Evolutionary conservation across 371 early-diverging fungal species (phyloP).

Genomic region (Lichtheimia corymbifera): DNA sequence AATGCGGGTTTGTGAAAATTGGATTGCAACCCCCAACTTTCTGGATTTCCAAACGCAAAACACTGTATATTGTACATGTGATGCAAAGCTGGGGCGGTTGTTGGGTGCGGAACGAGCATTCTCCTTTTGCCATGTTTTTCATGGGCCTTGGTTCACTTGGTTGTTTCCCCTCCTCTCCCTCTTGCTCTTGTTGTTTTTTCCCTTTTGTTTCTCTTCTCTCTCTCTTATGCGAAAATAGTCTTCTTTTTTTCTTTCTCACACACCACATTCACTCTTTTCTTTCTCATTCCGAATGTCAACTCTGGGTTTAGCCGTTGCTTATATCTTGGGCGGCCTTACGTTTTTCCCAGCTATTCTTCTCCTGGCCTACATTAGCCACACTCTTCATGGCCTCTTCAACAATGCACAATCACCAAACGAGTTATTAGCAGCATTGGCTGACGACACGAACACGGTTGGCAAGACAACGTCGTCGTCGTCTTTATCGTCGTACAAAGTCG

Average conservation of each 20-base stretch:
- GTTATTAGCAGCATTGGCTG: neutral
- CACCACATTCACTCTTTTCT: neutral
- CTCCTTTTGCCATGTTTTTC: too few species aligned
- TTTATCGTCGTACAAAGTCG: constrained; percentile 39
- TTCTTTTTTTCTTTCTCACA: neutral
- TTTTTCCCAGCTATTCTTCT: constrained; percentile 37
- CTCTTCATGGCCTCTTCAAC: neutral
- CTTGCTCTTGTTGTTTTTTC: constrained; percentile 11
- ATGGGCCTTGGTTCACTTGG: neutral
- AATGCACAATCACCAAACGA: neutral
- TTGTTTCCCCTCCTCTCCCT: neutral
- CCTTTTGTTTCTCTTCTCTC: constrained; percentile 13
- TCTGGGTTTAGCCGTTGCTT: constrained; percentile 24
- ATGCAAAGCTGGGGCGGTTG: too few species aligned
- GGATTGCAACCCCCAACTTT: too few species aligned
- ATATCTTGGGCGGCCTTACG: constrained; percentile 48
- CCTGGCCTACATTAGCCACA: constrained; percentile 6
- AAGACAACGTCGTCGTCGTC: constrained; percentile 4
- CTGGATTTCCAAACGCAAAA: too few species aligned
- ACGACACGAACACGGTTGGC: neutral
- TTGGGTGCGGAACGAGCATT: too few species aligned
- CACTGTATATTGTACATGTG: too few species aligned
- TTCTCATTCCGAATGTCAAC: neutral
- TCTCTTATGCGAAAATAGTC: neutral
- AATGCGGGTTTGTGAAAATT: too few species aligned